Percentiles rank a stretch among this genome's conserved stretches.
phyloP scores from a whole-genome alignment of 352 stramenopile species.

The Globisporangium radiosum region DNA sequence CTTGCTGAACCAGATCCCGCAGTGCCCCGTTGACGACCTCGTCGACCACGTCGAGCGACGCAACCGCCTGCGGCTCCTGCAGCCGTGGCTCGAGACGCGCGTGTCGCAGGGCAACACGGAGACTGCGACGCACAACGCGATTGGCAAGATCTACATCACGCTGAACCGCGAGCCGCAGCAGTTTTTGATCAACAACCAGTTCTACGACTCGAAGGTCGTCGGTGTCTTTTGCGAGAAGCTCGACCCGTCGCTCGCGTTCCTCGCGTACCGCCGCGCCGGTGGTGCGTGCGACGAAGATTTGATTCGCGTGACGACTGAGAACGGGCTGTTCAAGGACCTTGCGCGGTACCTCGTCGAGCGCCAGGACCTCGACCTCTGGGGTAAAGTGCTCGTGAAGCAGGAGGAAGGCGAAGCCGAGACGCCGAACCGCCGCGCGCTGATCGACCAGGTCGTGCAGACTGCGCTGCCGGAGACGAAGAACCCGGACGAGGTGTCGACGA shows the following conservation, averaged over 20 bases:
- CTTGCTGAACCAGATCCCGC: conserved; percentile 96
- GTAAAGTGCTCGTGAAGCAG: conserved; percentile 91
- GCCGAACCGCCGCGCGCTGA: conserved; percentile 92
- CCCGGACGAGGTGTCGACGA: conserved; percentile 98
- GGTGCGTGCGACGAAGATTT: conserved; percentile 99
- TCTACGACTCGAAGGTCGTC: conserved; percentile 99
- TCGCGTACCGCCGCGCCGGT: conserved; percentile 98
- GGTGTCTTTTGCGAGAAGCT: conserved; percentile 99
- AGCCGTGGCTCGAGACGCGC: conserved; percentile 98
- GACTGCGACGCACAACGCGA: conserved; percentile 98
- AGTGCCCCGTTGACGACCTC: conserved; percentile 96
- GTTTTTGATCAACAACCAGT: conserved; percentile 99
- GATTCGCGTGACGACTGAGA: conserved; percentile 98
- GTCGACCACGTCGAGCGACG: conserved; percentile 98
- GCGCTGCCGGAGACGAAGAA: conserved; percentile 98
- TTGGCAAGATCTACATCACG: conserved; percentile 99
- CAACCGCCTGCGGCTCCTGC: conserved; percentile 98
- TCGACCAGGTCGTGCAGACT: conserved; percentile 99
- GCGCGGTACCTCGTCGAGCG: conserved; percentile 98
- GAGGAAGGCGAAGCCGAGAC: conserved; percentile 90
- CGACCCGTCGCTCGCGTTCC: conserved; percentile 98
- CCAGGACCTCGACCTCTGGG: conserved; percentile 98
- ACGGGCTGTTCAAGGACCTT: conserved; percentile 99
- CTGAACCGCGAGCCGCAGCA: conserved; percentile 99
- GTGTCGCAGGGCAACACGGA: conserved; percentile 99